Base-by-base conservation (phyloP, 257 asterid species). In the Echium plantagineum region DNA sequence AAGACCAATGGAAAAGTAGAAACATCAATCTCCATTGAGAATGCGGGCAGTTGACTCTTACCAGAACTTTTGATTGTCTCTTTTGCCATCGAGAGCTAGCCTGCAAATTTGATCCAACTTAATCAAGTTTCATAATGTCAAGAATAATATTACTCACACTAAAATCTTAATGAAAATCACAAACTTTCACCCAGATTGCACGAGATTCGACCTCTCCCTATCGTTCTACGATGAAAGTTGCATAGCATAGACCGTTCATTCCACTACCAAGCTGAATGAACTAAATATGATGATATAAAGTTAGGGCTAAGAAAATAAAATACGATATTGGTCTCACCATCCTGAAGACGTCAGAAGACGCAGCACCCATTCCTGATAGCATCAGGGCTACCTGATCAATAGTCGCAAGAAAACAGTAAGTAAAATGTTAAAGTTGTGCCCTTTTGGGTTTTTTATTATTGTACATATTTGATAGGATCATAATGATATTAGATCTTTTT, bases 331-430 rank as follows among this genome's bases (percentile, higher is more conserved):
- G 57, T 21, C 71, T 64, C 79, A 93, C 99, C 91, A 75, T 81
- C 72, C 97, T 88, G 64, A 93, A 93, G 60, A 93, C 95, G 72
- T 93, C 97, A 51, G 75, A 63, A 16, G 87, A 69, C 61, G 76
- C 94, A n/a, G 87, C 62, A 19, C 99, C 97, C 97, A 93, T 93
- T 66, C 99, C 99, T 5, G 99, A 77, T 35, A 93, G 87, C 97
- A 93, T 93, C 74, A 93, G 64, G 1, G 91, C 99, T 7, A 93
- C 99, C 99, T 93, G 76, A 63, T 61, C 61, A 66, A 65, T 72
- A 75, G 46, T 22, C 55, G 17, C 55, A 42, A 59, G 61, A 58
- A 31, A 57, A 62, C 35, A 66, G 38, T 65, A 32, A 62, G 64
- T 24, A 42, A 58, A 24, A 31, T 59, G 10, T 38, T 1, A 38